phyloP scores from a whole-genome alignment of 352 stramenopile species.

The Phytophthora cactorum region DNA sequence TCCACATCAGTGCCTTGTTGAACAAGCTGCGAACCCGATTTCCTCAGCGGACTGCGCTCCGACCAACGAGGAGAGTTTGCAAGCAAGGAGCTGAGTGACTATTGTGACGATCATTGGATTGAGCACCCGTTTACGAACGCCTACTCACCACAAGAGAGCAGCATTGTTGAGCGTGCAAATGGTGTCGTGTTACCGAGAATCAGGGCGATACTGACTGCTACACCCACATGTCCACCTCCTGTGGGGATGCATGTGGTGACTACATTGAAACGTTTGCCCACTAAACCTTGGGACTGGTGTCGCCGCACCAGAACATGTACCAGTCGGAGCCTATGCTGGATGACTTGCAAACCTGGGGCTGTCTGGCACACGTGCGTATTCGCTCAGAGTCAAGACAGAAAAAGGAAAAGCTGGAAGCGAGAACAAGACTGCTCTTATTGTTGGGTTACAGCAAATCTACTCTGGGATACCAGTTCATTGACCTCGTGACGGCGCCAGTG shows the following conservation, averaged over 20 bases:
- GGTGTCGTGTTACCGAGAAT: too few species aligned
- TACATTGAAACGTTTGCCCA: not conserved
- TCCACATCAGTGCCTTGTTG: not conserved
- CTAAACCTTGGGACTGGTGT: not conserved
- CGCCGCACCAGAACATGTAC: not conserved
- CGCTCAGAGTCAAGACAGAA: not conserved
- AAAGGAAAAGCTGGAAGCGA: slow-evolving; percentile 13
- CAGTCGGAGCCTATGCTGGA: not conserved
- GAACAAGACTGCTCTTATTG: not conserved
- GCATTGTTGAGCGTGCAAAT: not conserved
- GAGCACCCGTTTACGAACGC: not conserved
- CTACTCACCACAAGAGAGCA: not conserved
- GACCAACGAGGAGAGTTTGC: not conserved
- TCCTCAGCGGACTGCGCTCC: not conserved
- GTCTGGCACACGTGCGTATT: not conserved
- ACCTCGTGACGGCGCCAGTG: not conserved
- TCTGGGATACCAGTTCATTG: too few species aligned
- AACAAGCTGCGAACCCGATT: not conserved
- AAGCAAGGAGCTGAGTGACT: not conserved
- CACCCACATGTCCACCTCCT: too few species aligned
- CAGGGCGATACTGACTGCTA: too few species aligned
- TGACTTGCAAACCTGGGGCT: not conserved
- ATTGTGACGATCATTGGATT: not conserved
- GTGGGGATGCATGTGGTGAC: not conserved
- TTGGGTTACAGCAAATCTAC: too few species aligned